Evolutionary conservation across 768 basidiomycete genomes (phyloP).

Genomic region (Suillus spraguei): DNA sequence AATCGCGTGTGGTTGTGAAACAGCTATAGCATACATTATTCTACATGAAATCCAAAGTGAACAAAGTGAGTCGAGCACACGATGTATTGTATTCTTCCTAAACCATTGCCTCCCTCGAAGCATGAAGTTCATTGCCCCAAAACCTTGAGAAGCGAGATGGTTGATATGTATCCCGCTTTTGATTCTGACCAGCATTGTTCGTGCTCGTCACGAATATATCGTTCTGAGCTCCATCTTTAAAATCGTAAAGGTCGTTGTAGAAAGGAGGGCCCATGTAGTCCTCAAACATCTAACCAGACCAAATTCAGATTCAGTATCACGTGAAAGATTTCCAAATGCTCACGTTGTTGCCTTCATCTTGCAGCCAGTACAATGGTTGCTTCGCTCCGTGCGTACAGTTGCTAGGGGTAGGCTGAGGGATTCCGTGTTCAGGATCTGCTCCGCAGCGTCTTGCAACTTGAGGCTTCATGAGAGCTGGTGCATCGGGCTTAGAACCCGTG

Average conservation of each 20-base stretch:
- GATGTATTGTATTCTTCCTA: background rate
- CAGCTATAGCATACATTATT: background rate
- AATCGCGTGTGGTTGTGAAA: background rate
- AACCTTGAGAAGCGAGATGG: slow-evolving; percentile 6
- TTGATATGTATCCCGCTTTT: background rate
- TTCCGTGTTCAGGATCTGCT: slow-evolving; percentile 28
- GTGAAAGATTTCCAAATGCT: slow-evolving; percentile 14
- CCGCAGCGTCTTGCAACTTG: slow-evolving; percentile 40
- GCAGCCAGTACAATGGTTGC: slow-evolving; percentile 43
- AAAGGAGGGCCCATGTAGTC: slow-evolving; percentile 30
- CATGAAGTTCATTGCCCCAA: background rate
- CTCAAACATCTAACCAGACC: slow-evolving; percentile 32
- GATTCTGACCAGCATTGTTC: background rate
- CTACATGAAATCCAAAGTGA: background rate
- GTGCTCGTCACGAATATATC: slow-evolving; percentile 37
- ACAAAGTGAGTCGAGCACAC: background rate
- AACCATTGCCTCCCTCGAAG: background rate
- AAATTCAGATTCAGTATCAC: background rate
- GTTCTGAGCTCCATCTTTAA: slow-evolving; percentile 45
- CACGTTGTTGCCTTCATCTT: slow-evolving; percentile 42
- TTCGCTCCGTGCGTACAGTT: slow-evolving; percentile 45
- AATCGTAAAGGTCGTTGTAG: slow-evolving; percentile 43
- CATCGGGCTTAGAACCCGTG: slow-evolving; percentile 26
- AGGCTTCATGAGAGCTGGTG: slow-evolving; percentile 34
- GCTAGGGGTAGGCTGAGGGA: slow-evolving; percentile 22